A percentile compares a stretch with the other conserved stretches of the same genome.
Conservation (phyloP, 2,329 filamentous ascomycete species). For the Pseudocercospora cruenta region DNA sequence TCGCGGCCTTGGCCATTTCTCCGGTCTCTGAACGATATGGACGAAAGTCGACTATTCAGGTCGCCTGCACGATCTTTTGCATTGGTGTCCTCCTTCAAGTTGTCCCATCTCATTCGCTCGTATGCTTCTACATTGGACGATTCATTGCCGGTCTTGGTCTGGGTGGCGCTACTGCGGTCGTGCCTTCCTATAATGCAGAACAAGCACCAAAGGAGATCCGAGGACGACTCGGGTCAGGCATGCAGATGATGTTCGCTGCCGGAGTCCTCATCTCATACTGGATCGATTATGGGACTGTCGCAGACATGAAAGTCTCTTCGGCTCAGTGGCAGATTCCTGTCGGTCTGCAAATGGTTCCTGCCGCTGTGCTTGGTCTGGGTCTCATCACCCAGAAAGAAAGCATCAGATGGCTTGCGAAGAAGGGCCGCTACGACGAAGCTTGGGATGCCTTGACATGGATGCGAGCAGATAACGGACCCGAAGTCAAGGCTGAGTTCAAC, state of each 20-base stretch:
- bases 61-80: constrained; percentile 49
- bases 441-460: constrained; percentile 57
- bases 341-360: constrained; percentile 56
- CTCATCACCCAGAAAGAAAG: constrained; percentile 56
- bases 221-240: constrained; percentile 55
- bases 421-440: constrained; percentile 51
- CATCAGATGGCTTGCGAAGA: constrained; percentile 55
- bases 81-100: constrained; percentile 51
- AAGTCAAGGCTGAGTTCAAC: constrained; percentile 51
- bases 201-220: constrained; percentile 52
- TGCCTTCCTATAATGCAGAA: constrained; percentile 47
- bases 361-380: constrained; percentile 53
- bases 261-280: constrained; percentile 58
- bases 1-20: constrained; percentile 56
- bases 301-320: constrained; percentile 38
- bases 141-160: constrained; percentile 55
- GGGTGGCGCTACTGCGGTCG: constrained; percentile 51
- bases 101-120: constrained; percentile 50
- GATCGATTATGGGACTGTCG: constrained; percentile 55
- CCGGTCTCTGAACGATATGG: constrained; percentile 53
- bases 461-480: constrained; percentile 46
- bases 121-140: constrained; percentile 52
- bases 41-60: constrained; percentile 50
- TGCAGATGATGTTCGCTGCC: constrained; percentile 56
- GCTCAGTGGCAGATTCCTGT: constrained; percentile 63